A percentile compares a stretch with the other conserved stretches of the same genome.
Conservation (phyloP, 2,329 filamentous ascomycete genomes). For the Salinomyces thailandicus region DNA sequence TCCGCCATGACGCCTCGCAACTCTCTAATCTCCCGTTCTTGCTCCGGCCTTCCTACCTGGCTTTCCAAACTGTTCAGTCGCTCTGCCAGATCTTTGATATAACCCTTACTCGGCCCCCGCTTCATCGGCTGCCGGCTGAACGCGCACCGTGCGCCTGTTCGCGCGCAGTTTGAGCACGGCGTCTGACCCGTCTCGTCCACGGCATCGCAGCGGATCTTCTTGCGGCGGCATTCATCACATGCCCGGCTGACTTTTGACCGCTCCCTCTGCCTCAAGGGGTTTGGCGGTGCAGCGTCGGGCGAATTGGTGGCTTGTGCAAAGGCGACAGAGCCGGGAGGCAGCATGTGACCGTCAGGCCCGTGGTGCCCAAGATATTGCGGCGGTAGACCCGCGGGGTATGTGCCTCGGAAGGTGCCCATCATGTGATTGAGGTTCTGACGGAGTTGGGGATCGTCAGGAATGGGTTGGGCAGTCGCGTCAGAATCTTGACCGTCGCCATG, state of each 20-base stretch:
- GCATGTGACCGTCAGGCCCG: not conserved
- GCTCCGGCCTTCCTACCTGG: constrained; percentile 44
- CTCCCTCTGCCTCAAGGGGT: constrained; percentile 35
- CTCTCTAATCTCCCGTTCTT: constrained; percentile 24
- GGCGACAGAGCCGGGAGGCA: constrained; percentile 2
- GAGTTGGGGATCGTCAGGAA: constrained; percentile 5
- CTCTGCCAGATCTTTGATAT: constrained; percentile 86
- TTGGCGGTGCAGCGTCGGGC: constrained; percentile 1
- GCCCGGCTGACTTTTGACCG: constrained; percentile 78
- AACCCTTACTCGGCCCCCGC: constrained; percentile 74
- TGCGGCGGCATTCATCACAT: constrained; percentile 79
- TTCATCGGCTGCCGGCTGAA: constrained; percentile 81
- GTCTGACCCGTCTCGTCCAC: constrained; percentile 61
- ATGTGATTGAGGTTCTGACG: constrained; percentile 3
- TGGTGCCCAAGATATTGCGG: not conserved
- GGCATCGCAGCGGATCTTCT: constrained; percentile 82
- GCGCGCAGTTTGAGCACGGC: constrained; percentile 71
- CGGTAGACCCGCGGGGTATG: not conserved
- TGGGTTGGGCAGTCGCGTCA: not conserved
- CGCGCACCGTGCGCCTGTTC: constrained; percentile 64
- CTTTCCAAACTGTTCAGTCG: constrained; percentile 73
- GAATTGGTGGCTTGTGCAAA: constrained; percentile 4
- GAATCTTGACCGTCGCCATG: not conserved
- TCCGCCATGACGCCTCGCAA: constrained; percentile 22
- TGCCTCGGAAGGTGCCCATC: constrained; percentile 2